Percentiles rank a stretch among this genome's conserved stretches.
Conservation (phyloP, 345 rosid species). For the Passiflora organensis region DNA sequence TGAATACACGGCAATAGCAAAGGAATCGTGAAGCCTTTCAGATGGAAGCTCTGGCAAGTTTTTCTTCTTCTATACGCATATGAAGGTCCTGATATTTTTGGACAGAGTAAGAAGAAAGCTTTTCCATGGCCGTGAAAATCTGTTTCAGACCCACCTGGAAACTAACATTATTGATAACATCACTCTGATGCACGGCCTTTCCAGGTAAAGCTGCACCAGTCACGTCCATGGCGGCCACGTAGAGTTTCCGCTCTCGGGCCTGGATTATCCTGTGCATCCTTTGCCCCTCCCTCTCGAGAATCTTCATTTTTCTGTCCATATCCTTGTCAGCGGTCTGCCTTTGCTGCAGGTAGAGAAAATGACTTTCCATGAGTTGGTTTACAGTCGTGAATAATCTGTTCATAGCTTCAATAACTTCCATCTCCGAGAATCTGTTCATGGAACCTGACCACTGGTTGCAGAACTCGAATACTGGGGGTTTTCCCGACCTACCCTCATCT, state of each 20-base stretch:
- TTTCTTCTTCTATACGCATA: slow-evolving; percentile 13
- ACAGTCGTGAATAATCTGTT: slow-evolving; percentile 19
- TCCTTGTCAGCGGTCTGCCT: slow-evolving; percentile 34
- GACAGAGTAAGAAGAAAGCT: slow-evolving; percentile 25
- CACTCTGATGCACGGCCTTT: slow-evolving; percentile 6
- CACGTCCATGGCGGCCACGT: slow-evolving; percentile 3
- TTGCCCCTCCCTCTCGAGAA: slow-evolving; percentile 38
- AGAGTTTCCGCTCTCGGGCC: slow-evolving; percentile 20
- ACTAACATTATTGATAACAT: slow-evolving; percentile 6
- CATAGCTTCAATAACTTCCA: slow-evolving; percentile 36
- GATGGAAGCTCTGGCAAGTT: slow-evolving; percentile 1
- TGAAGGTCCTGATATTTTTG: slow-evolving; percentile 31
- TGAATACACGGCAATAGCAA: too few species aligned
- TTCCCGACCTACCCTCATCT: slow-evolving; percentile 36
- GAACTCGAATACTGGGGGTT: slow-evolving; percentile 43
- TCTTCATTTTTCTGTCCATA: slow-evolving; percentile 34
- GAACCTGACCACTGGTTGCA: slow-evolving; percentile 46
- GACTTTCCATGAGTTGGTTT: slow-evolving; percentile 28
- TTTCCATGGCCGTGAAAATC: slow-evolving; percentile 36
- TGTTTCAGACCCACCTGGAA: slow-evolving; percentile 28
- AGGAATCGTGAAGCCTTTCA: slow-evolving; percentile 4
- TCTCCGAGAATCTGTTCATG: slow-evolving; percentile 32
- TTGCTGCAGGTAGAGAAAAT: slow-evolving; percentile 26
- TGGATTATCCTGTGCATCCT: slow-evolving; percentile 32
- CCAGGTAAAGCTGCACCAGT: neutral